Conservation (phyloP, 768 basidiomycete species). For the Suillus paluster region DNA sequence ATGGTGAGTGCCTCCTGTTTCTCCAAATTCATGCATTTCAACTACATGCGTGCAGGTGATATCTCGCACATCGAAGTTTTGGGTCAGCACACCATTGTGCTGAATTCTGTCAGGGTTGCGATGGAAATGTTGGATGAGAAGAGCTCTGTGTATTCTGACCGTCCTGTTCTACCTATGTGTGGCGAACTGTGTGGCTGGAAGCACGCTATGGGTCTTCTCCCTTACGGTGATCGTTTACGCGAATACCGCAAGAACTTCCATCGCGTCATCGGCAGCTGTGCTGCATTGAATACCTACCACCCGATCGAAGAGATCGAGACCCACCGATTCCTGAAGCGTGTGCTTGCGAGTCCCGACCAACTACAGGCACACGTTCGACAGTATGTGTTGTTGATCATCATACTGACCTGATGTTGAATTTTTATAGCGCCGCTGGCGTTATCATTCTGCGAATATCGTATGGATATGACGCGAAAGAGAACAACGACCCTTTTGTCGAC, state of each 20-base stretch:
- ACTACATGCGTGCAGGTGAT: conserved; percentile 46
- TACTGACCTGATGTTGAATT: no score
- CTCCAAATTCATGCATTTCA: background rate
- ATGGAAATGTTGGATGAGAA: conserved; percentile 68
- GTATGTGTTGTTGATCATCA: conserved; percentile 28
- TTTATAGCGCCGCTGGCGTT: conserved; percentile 21
- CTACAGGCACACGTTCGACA: conserved; percentile 49
- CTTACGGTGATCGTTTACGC: conserved; percentile 45
- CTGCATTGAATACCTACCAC: conserved; percentile 39
- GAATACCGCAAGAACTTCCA: conserved; percentile 46
- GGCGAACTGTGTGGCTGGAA: conserved; percentile 39
- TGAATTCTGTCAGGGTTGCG: conserved; percentile 57
- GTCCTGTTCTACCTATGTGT: conserved; percentile 51
- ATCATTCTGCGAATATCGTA: conserved; percentile 32
- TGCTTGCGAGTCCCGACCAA: conserved; percentile 42
- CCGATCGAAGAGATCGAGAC: conserved; percentile 46
- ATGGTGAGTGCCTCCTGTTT: conserved; percentile 32
- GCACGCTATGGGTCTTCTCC: conserved; percentile 39
- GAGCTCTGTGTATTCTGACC: conserved; percentile 67
- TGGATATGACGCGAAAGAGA: conserved; percentile 28
- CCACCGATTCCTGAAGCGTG: conserved; percentile 44
- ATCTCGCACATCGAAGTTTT: conserved; percentile 64
- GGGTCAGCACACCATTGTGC: conserved; percentile 59
- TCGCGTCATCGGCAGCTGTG: conserved; percentile 45
- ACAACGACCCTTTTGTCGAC: conserved; percentile 29